A percentile compares a stretch with the other conserved stretches of the same genome.
Evolutionary conservation across 2,329 filamentous ascomycete genomes (phyloP).

Genomic region (Chlorencoelia australis): DNA sequence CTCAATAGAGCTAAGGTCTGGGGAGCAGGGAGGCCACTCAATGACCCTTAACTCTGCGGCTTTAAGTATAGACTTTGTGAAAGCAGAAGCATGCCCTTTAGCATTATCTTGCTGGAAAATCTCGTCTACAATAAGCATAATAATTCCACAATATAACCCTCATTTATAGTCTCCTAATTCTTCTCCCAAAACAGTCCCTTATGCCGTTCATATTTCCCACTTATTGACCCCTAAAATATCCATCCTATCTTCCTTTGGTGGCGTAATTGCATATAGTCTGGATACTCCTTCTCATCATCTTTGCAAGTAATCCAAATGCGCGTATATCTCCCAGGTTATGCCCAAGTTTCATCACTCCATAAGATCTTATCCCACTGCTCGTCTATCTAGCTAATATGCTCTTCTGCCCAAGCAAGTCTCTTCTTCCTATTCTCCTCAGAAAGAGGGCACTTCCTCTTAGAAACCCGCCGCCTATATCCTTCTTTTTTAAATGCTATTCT

Average conservation of each 20-base stretch:
- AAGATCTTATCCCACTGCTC: conserved; percentile 7
- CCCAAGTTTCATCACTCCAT: conserved; percentile 9
- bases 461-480: conserved; percentile 7
- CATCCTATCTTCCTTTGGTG: conserved; percentile 13
- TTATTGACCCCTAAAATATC: too few species aligned
- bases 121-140: conserved; percentile 7
- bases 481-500: conserved; percentile 10
- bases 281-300: conserved; percentile 2
- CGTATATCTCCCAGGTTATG: conserved; percentile 7
- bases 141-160: conserved; percentile 8
- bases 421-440: conserved; percentile 4
- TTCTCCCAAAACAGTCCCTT: conserved; percentile 11
- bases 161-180: conserved; percentile 11
- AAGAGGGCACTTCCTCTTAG: conserved; percentile 8
- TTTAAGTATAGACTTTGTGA: too few species aligned
- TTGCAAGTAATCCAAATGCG: conserved; percentile 1
- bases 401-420: conserved; percentile 5
- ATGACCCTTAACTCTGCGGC: too few species aligned
- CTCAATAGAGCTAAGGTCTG: too few species aligned
- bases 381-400: conserved; percentile 7
- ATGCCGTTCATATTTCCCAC: too few species aligned
- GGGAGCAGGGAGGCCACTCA: too few species aligned
- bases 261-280: conserved; percentile 7
- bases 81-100: too few species aligned
- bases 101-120: conserved; percentile 12